Percentiles rank a stretch among this genome's conserved stretches.
Evolutionary conservation across 2,329 filamentous ascomycete genomes (phyloP).

Genomic region (Xylariaceae sp.): DNA sequence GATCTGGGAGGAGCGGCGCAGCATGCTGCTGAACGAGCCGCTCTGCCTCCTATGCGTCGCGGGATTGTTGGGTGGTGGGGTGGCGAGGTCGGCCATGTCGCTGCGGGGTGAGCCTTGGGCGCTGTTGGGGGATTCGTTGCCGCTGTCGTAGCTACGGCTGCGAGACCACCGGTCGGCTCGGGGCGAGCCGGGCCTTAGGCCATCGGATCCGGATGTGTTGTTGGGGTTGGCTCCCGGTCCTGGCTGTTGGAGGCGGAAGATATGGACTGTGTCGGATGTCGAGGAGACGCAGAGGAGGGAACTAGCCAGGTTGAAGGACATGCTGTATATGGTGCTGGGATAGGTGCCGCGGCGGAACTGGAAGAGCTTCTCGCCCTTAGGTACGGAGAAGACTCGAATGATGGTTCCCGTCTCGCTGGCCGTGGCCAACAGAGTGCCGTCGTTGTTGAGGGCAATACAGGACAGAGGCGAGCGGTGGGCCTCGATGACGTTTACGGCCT

Average conservation of each 20-base stretch:
- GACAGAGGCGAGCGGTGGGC: constrained; percentile 90
- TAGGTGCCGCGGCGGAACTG: constrained; percentile 96
- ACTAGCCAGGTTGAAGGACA: constrained; percentile 96
- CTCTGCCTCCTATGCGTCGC: constrained; percentile 49
- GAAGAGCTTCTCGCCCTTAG: constrained; percentile 86
- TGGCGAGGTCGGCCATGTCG: constrained; percentile 41
- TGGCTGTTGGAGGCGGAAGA: constrained; percentile 71
- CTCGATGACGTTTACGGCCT: constrained; percentile 92
- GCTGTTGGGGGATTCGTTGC: constrained; percentile 48
- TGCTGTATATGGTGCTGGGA: constrained; percentile 93
- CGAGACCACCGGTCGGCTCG: constrained; percentile 50
- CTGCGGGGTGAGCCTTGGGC: constrained; percentile 43
- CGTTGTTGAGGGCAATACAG: constrained; percentile 85
- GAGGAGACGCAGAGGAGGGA: constrained; percentile 94
- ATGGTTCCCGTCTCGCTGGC: constrained; percentile 97
- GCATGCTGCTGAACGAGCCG: constrained; percentile 82
- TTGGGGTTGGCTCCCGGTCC: constrained; percentile 32
- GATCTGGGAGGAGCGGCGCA: constrained; percentile 91
- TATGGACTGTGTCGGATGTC: constrained; percentile 92
- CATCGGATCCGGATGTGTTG: constrained; percentile 35
- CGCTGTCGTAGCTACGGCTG: constrained; percentile 52
- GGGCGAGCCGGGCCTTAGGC: constrained; percentile 39
- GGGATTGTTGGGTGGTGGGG: constrained; percentile 25
- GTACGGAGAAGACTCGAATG: constrained; percentile 91
- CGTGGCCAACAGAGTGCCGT: constrained; percentile 87